Evolutionary conservation across 78 protist species (phyloP).

Genomic region (Isochrysis galbana): DNA sequence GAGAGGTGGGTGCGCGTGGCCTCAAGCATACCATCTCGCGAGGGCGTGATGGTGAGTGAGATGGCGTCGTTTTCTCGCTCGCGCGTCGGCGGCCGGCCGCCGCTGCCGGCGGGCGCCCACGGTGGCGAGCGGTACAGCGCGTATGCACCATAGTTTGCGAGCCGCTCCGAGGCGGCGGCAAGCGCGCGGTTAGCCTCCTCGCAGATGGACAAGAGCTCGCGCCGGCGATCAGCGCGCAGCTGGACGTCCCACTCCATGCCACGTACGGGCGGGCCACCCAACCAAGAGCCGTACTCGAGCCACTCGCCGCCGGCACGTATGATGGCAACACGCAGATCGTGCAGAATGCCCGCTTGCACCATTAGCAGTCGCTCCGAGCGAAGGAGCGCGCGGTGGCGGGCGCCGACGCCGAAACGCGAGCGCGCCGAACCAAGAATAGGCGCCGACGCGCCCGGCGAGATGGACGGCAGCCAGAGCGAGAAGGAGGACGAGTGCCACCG

Average conservation of each 20-base stretch:
- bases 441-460: background rate
- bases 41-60: background rate
- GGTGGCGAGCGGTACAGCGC: background rate
- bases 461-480: background rate
- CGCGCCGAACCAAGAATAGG: background rate
- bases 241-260: slow-evolving; percentile 12
- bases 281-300: slow-evolving; percentile 2
- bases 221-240: background rate
- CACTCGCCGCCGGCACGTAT: background rate
- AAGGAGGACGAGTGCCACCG: background rate
- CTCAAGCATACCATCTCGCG: background rate
- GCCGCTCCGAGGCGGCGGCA: background rate
- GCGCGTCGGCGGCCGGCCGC: background rate
- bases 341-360: background rate
- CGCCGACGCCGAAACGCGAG: slow-evolving; percentile 4
- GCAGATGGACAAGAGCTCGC: background rate
- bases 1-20: background rate
- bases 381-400: slow-evolving; percentile 17
- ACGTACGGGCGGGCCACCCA: background rate
- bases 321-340: background rate
- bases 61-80: background rate
- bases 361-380: background rate
- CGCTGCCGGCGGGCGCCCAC: background rate
- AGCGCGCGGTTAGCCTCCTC: background rate
- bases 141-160: background rate